Evolutionary conservation across 1,284 basidiomycete genomes (phyloP), one percentile per base, ranked within the genome.

Genomic region (Microbotryum saponariae): DNA sequence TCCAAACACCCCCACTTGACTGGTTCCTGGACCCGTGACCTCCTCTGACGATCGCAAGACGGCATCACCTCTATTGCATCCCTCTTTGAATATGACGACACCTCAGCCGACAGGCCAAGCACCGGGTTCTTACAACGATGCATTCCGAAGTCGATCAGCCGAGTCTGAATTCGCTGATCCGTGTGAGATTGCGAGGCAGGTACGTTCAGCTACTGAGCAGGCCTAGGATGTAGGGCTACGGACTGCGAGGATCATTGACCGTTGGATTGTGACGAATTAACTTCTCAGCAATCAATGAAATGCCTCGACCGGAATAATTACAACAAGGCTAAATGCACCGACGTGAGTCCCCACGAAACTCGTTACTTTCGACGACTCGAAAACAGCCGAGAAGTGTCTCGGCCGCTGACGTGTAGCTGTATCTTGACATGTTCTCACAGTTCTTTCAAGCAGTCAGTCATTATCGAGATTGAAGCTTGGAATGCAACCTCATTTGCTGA

Each of bases 401-500:
- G 9, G 3, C 2, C 23, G 31, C 47, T 50, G 44, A 42, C 54
- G 16, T 25, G 48, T n/a, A 6, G 16, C 20, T 55, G n/a, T 21
- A 20, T 16, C 29, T 12, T 8, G 31, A 31, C 31, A 8, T 2
- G 0, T 16, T 29, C 10, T 14, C 8, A 14, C 61, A 67, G 66
- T 67, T 67, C 63, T 67, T 67, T 29, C 61, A 65, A 48, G 66
- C 66, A 4, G 66, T 67, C 50, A 54, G 61, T 21, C 3, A 27
- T 18, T n/a, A 18, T 29, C 21, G 8, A 21, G 8, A 27, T 29
- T 2, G 4, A 9, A 8, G 6, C 6, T 18, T 2, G 2, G 14
- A 21, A 1, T 9, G 2, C 20, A 7, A 37, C 21, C 7, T 25
- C 5, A 1, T n/a, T 21, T 20, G 7, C 37, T 42, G 16, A 42